phyloP scores from a whole-genome alignment of 192 early-diverging fungal species.

The Phlyctochytrium arcticum region DNA sequence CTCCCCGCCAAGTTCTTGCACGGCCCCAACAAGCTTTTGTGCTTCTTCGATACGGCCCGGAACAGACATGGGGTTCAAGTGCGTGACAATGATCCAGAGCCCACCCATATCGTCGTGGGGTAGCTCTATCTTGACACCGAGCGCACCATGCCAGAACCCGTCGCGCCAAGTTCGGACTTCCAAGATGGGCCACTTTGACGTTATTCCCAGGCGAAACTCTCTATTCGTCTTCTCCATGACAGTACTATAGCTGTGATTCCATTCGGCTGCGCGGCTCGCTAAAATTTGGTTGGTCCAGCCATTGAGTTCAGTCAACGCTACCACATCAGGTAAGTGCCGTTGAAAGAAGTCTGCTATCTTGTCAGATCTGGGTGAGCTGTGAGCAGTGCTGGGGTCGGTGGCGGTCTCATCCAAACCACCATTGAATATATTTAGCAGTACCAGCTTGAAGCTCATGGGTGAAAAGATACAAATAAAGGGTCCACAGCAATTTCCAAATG shows the following conservation, averaged over 20 bases:
- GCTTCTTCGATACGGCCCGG: not conserved
- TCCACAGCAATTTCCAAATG: no score
- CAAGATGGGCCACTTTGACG: not conserved
- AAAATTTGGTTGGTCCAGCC: not conserved
- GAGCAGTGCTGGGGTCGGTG: not conserved
- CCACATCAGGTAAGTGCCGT: not conserved
- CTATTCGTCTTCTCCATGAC: slow-evolving; percentile 13
- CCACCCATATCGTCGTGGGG: no score
- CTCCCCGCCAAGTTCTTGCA: not conserved
- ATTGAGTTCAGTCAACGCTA: slow-evolving; percentile 5
- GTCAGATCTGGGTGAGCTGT: not conserved
- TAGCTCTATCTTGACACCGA: not conserved
- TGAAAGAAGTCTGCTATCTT: not conserved
- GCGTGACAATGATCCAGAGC: slow-evolving; percentile 1
- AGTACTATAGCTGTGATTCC: not conserved
- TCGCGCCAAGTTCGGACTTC: not conserved
- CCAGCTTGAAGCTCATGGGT: no score
- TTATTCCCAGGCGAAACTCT: slow-evolving; percentile 2
- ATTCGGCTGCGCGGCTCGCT: not conserved
- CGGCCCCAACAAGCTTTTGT: not conserved
- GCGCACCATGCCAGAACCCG: slow-evolving; percentile 8
- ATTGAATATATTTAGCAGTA: slow-evolving; percentile 6
- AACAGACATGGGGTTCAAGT: slow-evolving; percentile 9
- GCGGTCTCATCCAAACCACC: not conserved
- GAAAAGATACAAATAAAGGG: no score